Evolutionary conservation across 75 land plant species (phyloP).

Genomic region (Isoetes taiwanensis): DNA sequence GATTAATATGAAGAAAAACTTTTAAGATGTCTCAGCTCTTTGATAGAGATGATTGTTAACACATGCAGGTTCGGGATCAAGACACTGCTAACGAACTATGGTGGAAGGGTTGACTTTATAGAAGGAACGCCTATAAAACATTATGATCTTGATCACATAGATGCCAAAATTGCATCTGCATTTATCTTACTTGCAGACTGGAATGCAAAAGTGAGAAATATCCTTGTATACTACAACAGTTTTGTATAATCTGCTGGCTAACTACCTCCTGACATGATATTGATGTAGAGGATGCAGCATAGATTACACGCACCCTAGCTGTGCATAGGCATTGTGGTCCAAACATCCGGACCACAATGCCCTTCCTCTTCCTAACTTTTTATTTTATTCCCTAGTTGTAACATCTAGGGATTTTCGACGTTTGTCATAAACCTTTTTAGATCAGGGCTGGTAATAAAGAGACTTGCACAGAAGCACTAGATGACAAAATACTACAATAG

Average conservation of each 20-base stretch:
- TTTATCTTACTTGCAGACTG: slow-evolving; percentile 31
- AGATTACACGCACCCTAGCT: slow-evolving; percentile 25
- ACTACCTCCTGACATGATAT: slow-evolving; percentile 25
- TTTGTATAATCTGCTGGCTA: too few species aligned
- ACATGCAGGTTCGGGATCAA: slow-evolving; percentile 39
- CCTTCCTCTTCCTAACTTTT: background rate
- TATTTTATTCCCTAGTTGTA: slow-evolving; percentile 16
- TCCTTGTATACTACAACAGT: too few species aligned
- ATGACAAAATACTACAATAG: slow-evolving; percentile 30
- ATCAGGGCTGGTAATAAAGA: slow-evolving; percentile 19
- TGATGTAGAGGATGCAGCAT: slow-evolving; percentile 38
- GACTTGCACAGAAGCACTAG: slow-evolving; percentile 14
- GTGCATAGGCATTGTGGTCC: slow-evolving; percentile 38
- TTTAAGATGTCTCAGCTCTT: too few species aligned
- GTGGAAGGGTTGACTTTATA: slow-evolving; percentile 33
- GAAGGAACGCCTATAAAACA: slow-evolving; percentile 38
- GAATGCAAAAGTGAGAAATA: slow-evolving; percentile 25
- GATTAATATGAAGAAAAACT: too few species aligned
- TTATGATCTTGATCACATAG: slow-evolving; percentile 31
- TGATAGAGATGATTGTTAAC: too few species aligned
- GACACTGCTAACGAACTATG: slow-evolving; percentile 26
- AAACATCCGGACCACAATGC: slow-evolving; percentile 7
- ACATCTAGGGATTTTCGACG: slow-evolving; percentile 29
- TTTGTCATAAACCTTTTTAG: slow-evolving; percentile 31
- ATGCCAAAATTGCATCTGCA: slow-evolving; percentile 34